A percentile compares a stretch with the other conserved stretches of the same genome.
phyloP scores from a whole-genome alignment of 805 yeast genomes.

The Cyberlindnera mrakii region DNA sequence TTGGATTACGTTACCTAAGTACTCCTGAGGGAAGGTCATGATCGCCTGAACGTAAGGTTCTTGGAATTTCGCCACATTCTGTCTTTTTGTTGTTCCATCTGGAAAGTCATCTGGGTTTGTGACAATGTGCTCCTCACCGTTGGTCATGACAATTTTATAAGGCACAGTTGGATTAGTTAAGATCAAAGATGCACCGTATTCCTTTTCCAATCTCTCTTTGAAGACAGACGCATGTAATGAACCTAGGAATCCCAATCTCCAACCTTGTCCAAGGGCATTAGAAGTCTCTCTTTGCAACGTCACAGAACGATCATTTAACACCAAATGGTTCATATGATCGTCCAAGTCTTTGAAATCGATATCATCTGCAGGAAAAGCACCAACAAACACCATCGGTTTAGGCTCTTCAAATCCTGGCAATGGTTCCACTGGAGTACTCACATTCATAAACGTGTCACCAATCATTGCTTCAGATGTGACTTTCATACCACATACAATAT shows the following conservation, averaged over 20 bases:
- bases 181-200: conserved; percentile 87
- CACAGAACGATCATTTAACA: conserved; percentile 88
- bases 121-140: conserved; percentile 59
- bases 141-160: conserved; percentile 62
- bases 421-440: conserved; percentile 58
- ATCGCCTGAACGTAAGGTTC: conserved; percentile 91
- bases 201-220: conserved; percentile 85
- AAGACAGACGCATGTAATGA: conserved; percentile 94
- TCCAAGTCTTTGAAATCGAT: conserved; percentile 83
- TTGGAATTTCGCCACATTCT: conserved; percentile 44
- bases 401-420: conserved; percentile 95
- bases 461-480: conserved; percentile 78
- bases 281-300: conserved; percentile 86
- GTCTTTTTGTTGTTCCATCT: conserved; percentile 35
- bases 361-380: conserved; percentile 96
- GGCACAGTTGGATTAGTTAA: conserved; percentile 97
- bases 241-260: conserved; percentile 95
- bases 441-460: conserved; percentile 82
- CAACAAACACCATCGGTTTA: conserved; percentile 97
- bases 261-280: conserved; percentile 92
- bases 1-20: conserved; percentile 79
- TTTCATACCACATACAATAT: conserved; percentile 92
- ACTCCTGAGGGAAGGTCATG: conserved; percentile 88
- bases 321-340: conserved; percentile 83
- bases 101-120: conserved; percentile 95